These are phyloP conservation scores for Axilococcus clingmanii DNA, from an alignment of 139 green algal genomes.

Conservation along the genomic window DNA sequence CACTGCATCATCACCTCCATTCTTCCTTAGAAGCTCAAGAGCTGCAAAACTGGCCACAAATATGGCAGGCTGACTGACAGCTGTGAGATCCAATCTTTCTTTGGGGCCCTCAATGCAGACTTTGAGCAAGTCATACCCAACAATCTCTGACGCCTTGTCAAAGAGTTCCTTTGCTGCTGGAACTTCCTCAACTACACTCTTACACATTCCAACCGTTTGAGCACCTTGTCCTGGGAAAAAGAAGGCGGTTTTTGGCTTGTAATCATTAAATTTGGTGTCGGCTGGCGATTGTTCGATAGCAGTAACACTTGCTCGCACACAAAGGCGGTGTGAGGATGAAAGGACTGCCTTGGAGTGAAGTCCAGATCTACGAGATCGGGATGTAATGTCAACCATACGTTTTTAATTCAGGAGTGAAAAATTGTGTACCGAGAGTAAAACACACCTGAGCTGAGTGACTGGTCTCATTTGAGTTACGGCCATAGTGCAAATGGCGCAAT, in stretches of 20 bases:
- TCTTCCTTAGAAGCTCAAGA: slow-evolving; percentile 83
- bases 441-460: too few species aligned
- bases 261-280: slow-evolving; percentile 76
- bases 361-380: too few species aligned
- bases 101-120: slow-evolving; percentile 87
- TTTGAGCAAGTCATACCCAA: slow-evolving; percentile 95
- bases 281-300: slow-evolving; percentile 18
- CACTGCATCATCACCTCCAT: slow-evolving; percentile 64
- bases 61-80: slow-evolving; percentile 92
- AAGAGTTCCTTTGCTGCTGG: slow-evolving; percentile 88
- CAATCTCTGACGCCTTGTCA: slow-evolving; percentile 84
- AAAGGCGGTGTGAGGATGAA: too few species aligned
- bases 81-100: slow-evolving; percentile 94
- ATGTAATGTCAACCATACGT: too few species aligned
- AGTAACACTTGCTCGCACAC: too few species aligned
- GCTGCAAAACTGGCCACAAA: slow-evolving; percentile 92
- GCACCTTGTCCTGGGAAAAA: slow-evolving; percentile 94
- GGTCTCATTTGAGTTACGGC: too few species aligned
- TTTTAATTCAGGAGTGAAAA: too few species aligned
- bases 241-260: slow-evolving; percentile 77
- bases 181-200: slow-evolving; percentile 66
- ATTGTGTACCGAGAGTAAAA: too few species aligned
- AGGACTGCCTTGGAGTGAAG: too few species aligned
- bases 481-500: too few species aligned
- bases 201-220: slow-evolving; percentile 58